A percentile compares a stretch with the other conserved stretches of the same genome.
Evolutionary conservation across 2,329 filamentous ascomycete species (phyloP).

Genomic region (Pseudogymnoascus sp.): DNA sequence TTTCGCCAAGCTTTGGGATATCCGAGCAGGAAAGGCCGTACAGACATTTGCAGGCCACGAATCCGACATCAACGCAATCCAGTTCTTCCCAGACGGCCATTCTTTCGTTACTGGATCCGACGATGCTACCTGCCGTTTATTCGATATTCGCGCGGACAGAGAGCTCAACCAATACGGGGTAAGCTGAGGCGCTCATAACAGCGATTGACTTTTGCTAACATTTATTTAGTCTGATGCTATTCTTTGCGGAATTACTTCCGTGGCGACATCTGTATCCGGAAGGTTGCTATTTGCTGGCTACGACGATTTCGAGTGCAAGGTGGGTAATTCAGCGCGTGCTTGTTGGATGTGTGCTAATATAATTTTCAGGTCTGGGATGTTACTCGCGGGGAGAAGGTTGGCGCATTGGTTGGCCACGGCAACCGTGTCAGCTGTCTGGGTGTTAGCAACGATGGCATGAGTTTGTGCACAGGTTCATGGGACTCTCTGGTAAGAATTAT

Average conservation of each 20-base stretch:
- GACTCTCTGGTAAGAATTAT: slow-evolving; percentile 78
- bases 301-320: slow-evolving; percentile 99
- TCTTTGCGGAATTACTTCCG: slow-evolving; percentile 94
- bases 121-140: slow-evolving; percentile 92
- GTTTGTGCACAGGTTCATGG: slow-evolving; percentile 98
- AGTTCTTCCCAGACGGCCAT: slow-evolving; percentile 98
- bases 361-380: slow-evolving; percentile 86
- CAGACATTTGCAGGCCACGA: slow-evolving; percentile 98
- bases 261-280: slow-evolving; percentile 94
- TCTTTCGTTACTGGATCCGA: slow-evolving; percentile 97
- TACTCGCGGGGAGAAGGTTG: slow-evolving; percentile 91
- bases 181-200: slow-evolving; percentile 28
- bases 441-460: slow-evolving; percentile 98
- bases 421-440: slow-evolving; percentile 98
- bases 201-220: slow-evolving; percentile 9
- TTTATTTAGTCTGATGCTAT: slow-evolving; percentile 78
- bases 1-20: slow-evolving; percentile 98
- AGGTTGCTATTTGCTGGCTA: slow-evolving; percentile 93
- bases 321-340: slow-evolving; percentile 35
- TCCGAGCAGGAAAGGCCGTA: slow-evolving; percentile 93
- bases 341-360: slow-evolving; percentile 12
- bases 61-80: slow-evolving; percentile 98
- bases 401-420: slow-evolving; percentile 92
- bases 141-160: slow-evolving; percentile 93
- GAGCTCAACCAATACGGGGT: slow-evolving; percentile 62